Conservation (phyloP, 164 flowering plant genomes). For the Dillenia suffruticosa region DNA sequence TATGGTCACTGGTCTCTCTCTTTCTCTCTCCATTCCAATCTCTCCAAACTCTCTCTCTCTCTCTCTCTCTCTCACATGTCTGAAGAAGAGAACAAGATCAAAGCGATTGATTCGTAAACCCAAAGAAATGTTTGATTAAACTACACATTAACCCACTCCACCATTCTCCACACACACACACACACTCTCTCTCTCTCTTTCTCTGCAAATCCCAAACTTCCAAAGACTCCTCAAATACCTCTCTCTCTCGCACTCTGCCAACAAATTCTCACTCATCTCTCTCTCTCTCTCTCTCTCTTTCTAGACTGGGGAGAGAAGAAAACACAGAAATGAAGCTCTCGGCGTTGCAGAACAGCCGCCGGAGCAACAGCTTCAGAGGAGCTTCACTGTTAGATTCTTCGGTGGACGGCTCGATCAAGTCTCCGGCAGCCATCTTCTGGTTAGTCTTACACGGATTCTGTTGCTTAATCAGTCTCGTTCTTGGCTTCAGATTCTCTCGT, state of each 20-base stretch:
- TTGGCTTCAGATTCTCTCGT: constrained; percentile 84
- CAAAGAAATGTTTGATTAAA: constrained; percentile 17
- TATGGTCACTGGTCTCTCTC: no score
- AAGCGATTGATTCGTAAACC: constrained; percentile 14
- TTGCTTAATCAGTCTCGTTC: constrained; percentile 75
- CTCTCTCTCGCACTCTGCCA: neutral
- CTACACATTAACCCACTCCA: constrained; percentile 7
- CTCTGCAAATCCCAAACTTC: constrained; percentile 1
- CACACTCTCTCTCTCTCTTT: neutral
- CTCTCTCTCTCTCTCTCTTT: neutral
- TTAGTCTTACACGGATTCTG: constrained; percentile 61
- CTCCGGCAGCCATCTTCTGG: constrained; percentile 74
- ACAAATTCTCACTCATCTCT: neutral
- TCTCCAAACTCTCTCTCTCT: no score
- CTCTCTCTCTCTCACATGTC: no score
- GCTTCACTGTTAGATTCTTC: constrained; percentile 39
- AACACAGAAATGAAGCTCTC: constrained; percentile 48
- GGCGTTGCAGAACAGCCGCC: constrained; percentile 45
- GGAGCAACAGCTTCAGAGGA: constrained; percentile 65
- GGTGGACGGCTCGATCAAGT: constrained; percentile 37
- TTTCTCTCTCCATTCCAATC: no score
- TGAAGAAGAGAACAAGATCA: neutral
- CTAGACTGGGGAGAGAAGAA: constrained; percentile 9
- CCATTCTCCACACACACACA: constrained; percentile 1
- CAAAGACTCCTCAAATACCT: constrained; percentile 6